Base-by-base conservation (phyloP, 768 basidiomycete genomes). In the Tylopilus felleus region DNA sequence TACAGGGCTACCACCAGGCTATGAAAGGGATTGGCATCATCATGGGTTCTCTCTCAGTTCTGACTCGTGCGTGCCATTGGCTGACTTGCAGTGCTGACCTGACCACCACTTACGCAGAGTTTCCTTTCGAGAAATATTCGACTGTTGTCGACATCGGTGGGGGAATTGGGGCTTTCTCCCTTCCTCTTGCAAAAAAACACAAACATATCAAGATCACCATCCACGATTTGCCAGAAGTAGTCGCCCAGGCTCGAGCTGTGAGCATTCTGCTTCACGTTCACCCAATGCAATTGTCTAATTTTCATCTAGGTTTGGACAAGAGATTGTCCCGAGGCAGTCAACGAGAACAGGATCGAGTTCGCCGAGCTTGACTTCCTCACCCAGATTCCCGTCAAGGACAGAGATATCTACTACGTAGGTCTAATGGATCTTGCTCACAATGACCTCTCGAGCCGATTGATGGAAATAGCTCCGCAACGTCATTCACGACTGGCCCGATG, bases 111-210 rank as follows among this genome's bases (percentile, higher is more conserved):
- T 19, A 36, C 36, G n/a, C 22, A 73, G 74, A 58, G 1, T 74
- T 64, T 49, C 69, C 74, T 8, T 75, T 73, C 46, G 53, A 52
- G 10, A 58, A 58, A 23, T 62, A 63, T 43, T 63, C 70, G 0
- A 64, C 63, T 8, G 51, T 73, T 8, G 69, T 72, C 22, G 73
- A 74, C 46, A 62, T 74, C 4, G 73, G 72, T 10, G 72, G 72
- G 40, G 65, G 72, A 8, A 62, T 71, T 17, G 73, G 73, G 9
- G 56, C 64, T 12, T 64, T 67, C 28, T 60, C 68, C 21, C 50
- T 75, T 16, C 62, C 65, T 3, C 62, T 75, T 3, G 62, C 61
- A 3, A 63, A 65, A 28, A 60, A 23, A 21, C 57, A 69, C 49
- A 64, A 70, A 19, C 47, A 70, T 22, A n/a, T 74, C n/a, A 61